Percentiles rank a stretch among this genome's conserved stretches.
Evolutionary conservation across 331 rosid genomes (phyloP).

Genomic region (Rosa hybrid): DNA sequence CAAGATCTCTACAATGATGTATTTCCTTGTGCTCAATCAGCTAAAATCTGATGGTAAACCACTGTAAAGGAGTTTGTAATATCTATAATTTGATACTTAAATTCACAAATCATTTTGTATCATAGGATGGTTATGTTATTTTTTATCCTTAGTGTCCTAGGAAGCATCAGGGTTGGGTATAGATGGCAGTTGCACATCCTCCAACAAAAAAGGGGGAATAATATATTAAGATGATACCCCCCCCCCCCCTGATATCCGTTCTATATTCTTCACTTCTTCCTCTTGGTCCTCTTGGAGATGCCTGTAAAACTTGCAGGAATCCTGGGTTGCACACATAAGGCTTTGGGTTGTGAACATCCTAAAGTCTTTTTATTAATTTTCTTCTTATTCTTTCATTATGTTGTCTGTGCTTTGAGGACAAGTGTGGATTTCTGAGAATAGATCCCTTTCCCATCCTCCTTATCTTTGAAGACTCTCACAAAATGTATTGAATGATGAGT

Average conservation of each 20-base stretch:
- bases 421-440: background rate
- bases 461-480: background rate
- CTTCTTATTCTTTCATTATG: background rate
- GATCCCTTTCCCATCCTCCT: background rate
- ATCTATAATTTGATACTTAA: background rate
- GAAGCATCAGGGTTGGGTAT: background rate
- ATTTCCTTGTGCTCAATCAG: background rate
- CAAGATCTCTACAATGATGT: background rate
- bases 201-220: background rate
- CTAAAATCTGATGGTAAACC: background rate
- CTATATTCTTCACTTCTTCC: background rate
- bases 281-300: background rate
- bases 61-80: too few species aligned
- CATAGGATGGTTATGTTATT: background rate
- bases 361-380: background rate
- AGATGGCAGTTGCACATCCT: background rate
- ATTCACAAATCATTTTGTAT: background rate
- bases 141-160: slow-evolving; percentile 2
- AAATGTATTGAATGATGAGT: background rate
- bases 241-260: background rate
- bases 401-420: background rate
- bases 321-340: background rate
- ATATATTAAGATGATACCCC: background rate
- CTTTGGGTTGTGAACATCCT: background rate
- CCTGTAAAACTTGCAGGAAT: background rate